phyloP scores from a whole-genome alignment of 352 stramenopile genomes.

The Phytopythium chamaehyphon region DNA sequence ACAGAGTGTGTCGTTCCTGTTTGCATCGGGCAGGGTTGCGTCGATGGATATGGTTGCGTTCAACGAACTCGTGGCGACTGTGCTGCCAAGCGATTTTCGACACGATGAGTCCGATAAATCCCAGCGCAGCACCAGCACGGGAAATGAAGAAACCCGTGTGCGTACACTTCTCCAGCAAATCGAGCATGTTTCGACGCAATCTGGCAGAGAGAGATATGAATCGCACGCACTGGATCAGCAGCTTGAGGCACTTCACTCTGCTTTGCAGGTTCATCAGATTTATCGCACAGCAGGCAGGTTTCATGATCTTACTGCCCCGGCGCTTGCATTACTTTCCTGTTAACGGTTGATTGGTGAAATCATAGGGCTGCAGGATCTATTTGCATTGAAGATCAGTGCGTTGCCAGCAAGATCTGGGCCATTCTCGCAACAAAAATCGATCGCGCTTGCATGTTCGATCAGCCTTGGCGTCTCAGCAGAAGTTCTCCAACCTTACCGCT shows the following conservation, averaged over 20 bases:
- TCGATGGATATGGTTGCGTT: constrained; percentile 18
- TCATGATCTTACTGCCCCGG: too few relatives aligned
- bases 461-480: constrained; percentile 11
- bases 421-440: constrained; percentile 16
- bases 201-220: constrained; percentile 15
- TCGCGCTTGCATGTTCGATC: constrained; percentile 20
- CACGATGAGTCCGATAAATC: too few relatives aligned
- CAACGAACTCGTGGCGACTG: constrained; percentile 11
- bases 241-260: constrained; percentile 36
- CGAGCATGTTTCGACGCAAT: constrained; percentile 27
- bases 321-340: too few relatives aligned
- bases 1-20: constrained; percentile 26
- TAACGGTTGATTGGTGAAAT: constrained; percentile 1
- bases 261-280: constrained; percentile 32
- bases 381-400: constrained; percentile 16
- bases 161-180: constrained; percentile 37
- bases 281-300: constrained; percentile 15
- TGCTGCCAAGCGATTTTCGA: constrained; percentile 8
- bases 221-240: constrained; percentile 36
- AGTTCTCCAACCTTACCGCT: constrained; percentile 14
- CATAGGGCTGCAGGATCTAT: constrained; percentile 22
- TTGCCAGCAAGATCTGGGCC: constrained; percentile 12
- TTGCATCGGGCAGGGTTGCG: constrained; percentile 26
- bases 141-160: constrained; percentile 17
- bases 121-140: neutral